Base-by-base conservation (phyloP, 2,329 filamentous ascomycete genomes). In the Dothistroma pini region DNA sequence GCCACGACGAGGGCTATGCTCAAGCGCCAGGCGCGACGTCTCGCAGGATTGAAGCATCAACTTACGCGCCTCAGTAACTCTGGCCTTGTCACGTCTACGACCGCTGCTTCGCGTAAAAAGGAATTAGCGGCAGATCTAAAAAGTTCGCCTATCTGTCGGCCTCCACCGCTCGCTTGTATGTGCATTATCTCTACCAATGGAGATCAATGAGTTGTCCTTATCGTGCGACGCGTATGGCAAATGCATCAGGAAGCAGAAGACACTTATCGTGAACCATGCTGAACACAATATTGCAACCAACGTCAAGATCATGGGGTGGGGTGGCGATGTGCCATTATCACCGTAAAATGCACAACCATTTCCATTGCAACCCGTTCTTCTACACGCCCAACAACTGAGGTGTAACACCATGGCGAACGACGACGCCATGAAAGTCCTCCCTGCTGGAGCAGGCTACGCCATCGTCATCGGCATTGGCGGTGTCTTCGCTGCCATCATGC, bases 401-500 rank as follows among this genome's bases (percentile, higher is more conserved):
- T 2, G n/a, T n/a, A 34, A 10, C 25, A 59, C 3, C n/a, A 61
- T 61, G 59, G 54, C 55, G 8, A 38, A 14, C 11, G 21, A 59
- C 44, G 54, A 63, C 41, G 66, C 62, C 0, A 57, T 68, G 41
- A 49, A 61, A 56, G 66, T 68, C 3, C 57, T 68, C 9, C 57
- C 66, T 21, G 49, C 63, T 29, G 62, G 60, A 21, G 63, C 58
- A 16, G 66, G 67, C 52, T 70, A 70, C 62, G 89, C 88, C 70
- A 86, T 92, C 67, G 85, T 92, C 57, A 79, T 92, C 38, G 89
- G 89, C 21, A 77, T 92, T 25, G 89, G 89, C 11, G 85, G 88
- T 67, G 81, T 84, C 32, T 93, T 93, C 76, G 87, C 89, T 66
- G 69, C 72, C 57, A 71, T 77, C 57, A 73, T 73, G 71, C 57